Evolutionary conservation across 1,284 basidiomycete species (phyloP).

Genomic region (Ustilago bromivora): DNA sequence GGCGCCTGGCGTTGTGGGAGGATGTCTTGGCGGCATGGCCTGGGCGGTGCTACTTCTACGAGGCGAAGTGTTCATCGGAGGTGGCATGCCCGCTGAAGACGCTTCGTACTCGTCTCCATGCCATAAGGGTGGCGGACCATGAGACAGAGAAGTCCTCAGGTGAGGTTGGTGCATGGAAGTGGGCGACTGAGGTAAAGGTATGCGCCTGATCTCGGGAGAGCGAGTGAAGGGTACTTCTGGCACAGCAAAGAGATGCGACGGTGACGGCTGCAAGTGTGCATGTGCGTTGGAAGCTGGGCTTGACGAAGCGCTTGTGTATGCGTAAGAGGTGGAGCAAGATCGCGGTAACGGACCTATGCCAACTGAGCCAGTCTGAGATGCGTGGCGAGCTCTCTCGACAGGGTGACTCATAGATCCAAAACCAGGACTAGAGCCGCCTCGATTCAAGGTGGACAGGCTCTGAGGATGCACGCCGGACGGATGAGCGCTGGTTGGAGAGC

Average conservation of each 20-base stretch:
- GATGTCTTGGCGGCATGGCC: constrained; percentile 11
- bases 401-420: constrained; percentile 18
- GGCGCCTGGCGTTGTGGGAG: constrained; percentile 21
- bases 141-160: constrained; percentile 5
- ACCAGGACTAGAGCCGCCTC: constrained; percentile 40
- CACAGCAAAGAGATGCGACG: constrained; percentile 49
- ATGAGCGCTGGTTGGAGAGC: constrained; percentile 29
- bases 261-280: constrained; percentile 44
- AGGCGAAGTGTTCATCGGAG: constrained; percentile 27
- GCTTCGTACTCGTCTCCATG: constrained; percentile 25
- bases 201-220: constrained; percentile 39
- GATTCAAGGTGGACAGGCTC: constrained; percentile 22
- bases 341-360: constrained; percentile 22
- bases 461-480: constrained; percentile 24
- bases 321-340: constrained; percentile 31
- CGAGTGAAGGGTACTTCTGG: constrained; percentile 39
- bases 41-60: constrained; percentile 26
- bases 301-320: constrained; percentile 31
- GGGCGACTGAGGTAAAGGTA: constrained; percentile 42
- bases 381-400: constrained; percentile 25
- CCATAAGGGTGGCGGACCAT: constrained; percentile 10
- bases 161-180: constrained; percentile 13
- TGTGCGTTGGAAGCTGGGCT: constrained; percentile 37
- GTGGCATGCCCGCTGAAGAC: constrained; percentile 33
- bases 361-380: constrained; percentile 21